Base-by-base conservation (phyloP, 192 early-diverging fungal species). In the Linnemannia zychae region DNA sequence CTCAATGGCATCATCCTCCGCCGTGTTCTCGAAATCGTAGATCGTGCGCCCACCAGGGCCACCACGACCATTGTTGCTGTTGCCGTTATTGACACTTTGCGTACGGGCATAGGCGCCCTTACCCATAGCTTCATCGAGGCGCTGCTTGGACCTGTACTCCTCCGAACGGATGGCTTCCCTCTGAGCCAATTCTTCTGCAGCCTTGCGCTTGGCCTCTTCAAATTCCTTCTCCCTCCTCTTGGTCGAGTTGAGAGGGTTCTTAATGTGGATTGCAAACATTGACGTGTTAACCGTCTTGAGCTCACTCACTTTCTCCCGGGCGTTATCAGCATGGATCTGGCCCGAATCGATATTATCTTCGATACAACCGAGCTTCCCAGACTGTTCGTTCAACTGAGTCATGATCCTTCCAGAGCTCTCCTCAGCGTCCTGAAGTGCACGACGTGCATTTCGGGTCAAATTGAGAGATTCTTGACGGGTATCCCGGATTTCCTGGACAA, bases 221-320 rank as follows among this genome's bases (percentile, higher is more conserved):
- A 94, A 52, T 80, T 94, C 94, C 4, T 67, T 76, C 46, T 90
- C 90, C 68, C 92, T 91, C 60, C 90, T 90, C 87, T 91, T 90
- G 65, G 88, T 90, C 48, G 88, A 91, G 38, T 70, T 93, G 86
- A 96, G 93, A 63, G 95, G 95, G 63, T 94, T 95, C 71, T 90
- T 89, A 49, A 95, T 77, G 40, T 92, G 91, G 17, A 93, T 87
- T 16, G 92, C 90, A 86, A 96, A 95, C 67, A 96, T 96, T 28
- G 95, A 96, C 72, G 91, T 90, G 82, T 94, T 96, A 20, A 95
- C 87, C 4, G 91, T 88, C 76, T 92, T 93, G 67, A 93, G 87
- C 79, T 92, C 91, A 13, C 77, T 74, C 24, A 91, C 91, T 73
- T 91, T 90, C 7, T 78, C 76, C 17, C 87, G 80, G 33, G 92